A percentile compares a stretch with the other conserved stretches of the same genome.
These are phyloP conservation scores for Melampsora americana DNA, from an alignment of 1,284 basidiomycete genomes.

Conservation along the genomic window DNA sequence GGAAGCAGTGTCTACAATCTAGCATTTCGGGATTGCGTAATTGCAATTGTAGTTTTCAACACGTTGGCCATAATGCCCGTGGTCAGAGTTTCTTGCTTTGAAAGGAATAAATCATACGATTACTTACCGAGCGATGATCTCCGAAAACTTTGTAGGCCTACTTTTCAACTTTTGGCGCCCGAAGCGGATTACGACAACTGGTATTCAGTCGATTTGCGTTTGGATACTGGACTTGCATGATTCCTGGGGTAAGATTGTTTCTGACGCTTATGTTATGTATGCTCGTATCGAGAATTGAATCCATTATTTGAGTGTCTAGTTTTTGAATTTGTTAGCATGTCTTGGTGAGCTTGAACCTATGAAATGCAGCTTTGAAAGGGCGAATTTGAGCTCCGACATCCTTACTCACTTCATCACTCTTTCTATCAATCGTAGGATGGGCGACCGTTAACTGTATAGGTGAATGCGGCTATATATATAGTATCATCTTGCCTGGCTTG, in stretches of 20 bases:
- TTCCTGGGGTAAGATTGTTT: neutral
- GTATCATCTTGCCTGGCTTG: neutral
- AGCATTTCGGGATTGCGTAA: neutral
- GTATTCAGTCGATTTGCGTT: neutral
- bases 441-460: neutral
- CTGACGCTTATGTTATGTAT: neutral
- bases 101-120: neutral
- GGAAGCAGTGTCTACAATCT: neutral
- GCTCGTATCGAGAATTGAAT: too few relatives aligned
- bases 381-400: neutral
- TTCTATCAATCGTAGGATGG: neutral
- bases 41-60: neutral
- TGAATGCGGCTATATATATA: neutral
- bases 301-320: too few relatives aligned
- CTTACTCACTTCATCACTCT: neutral
- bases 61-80: neutral
- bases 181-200: slow-evolving; percentile 1
- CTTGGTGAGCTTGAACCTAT: neutral
- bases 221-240: neutral
- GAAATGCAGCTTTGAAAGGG: neutral
- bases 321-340: too few relatives aligned
- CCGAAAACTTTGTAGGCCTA: neutral
- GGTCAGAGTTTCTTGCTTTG: neutral
- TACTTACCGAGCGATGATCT: neutral
- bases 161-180: neutral